These are phyloP conservation scores for Mucor racemosus DNA, from an alignment of 371 early-diverging fungal species.

Conservation along the genomic window DNA sequence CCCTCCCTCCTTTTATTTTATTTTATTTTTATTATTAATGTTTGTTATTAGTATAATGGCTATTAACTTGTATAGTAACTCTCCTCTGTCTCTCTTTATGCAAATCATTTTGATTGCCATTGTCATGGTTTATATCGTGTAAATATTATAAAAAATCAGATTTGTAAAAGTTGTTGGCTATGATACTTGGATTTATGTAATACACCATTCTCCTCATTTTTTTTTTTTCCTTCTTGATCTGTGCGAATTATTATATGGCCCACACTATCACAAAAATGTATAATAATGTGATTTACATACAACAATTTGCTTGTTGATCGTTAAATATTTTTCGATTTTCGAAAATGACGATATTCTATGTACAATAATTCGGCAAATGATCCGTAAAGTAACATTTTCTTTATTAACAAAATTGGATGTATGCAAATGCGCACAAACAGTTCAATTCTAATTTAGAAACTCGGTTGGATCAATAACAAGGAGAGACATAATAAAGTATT, in stretches of 20 bases:
- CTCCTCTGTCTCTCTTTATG: no score
- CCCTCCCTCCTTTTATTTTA: no score
- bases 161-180: not conserved
- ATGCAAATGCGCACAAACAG: conserved; percentile 14
- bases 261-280: not conserved
- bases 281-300: not conserved
- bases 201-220: not conserved
- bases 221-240: not conserved
- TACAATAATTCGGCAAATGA: conserved; percentile 9
- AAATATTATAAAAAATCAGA: not conserved
- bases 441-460: conserved; percentile 9
- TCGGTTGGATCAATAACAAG: conserved; percentile 12
- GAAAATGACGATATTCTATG: conserved; percentile 4
- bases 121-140: not conserved
- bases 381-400: not conserved
- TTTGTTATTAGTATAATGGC: not conserved
- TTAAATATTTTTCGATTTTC: not conserved
- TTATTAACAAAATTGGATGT: conserved; percentile 2
- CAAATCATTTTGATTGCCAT: not conserved
- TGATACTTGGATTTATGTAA: not conserved
- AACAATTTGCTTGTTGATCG: conserved; percentile 4
- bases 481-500: not conserved
- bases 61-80: not conserved
- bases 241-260: not conserved
- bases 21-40: not conserved